Percentiles rank a stretch among this genome's conserved stretches.
Conservation (phyloP, 192 early-diverging fungal species). For the Linnemannia schmuckeri region DNA sequence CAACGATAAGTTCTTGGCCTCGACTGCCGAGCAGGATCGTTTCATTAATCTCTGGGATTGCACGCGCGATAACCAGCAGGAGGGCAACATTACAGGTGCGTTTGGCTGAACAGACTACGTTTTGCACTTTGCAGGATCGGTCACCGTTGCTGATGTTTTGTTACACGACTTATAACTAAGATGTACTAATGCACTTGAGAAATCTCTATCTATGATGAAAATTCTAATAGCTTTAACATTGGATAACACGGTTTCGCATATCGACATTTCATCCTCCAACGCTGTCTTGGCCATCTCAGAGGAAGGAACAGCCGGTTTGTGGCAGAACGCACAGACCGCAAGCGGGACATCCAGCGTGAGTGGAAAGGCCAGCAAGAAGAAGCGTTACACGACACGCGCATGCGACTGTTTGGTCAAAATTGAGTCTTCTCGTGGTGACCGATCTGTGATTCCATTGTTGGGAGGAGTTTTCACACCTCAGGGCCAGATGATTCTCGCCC, state of each 20-base stretch:
- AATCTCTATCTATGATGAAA: background rate
- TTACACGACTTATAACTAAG: no score
- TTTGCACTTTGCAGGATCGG: background rate
- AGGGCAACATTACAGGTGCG: conserved; percentile 59
- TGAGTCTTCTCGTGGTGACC: conserved; percentile 52
- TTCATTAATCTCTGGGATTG: conserved; percentile 71
- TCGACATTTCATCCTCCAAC: conserved; percentile 61
- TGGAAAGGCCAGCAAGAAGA: conserved; percentile 61
- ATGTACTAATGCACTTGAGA: background rate
- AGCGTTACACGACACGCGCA: conserved; percentile 57
- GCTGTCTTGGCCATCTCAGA: conserved; percentile 66
- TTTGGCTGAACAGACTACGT: background rate
- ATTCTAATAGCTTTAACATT: conserved; percentile 55
- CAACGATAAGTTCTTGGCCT: conserved; percentile 63
- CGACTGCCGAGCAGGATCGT: conserved; percentile 64
- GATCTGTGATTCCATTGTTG: conserved; percentile 59
- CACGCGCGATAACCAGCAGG: conserved; percentile 51
- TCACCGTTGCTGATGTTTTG: background rate
- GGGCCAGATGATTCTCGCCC: conserved; percentile 60
- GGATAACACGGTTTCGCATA: conserved; percentile 61
- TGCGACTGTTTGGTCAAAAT: conserved; percentile 62
- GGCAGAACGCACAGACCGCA: conserved; percentile 59
- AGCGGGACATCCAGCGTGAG: conserved; percentile 39
- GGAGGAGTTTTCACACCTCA: conserved; percentile 59
- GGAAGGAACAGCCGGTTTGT: conserved; percentile 64